Percentiles rank a stretch among this genome's conserved stretches.
Evolutionary conservation across 2,329 filamentous ascomycete species (phyloP).

Genomic region (Myriangium duriaei): DNA sequence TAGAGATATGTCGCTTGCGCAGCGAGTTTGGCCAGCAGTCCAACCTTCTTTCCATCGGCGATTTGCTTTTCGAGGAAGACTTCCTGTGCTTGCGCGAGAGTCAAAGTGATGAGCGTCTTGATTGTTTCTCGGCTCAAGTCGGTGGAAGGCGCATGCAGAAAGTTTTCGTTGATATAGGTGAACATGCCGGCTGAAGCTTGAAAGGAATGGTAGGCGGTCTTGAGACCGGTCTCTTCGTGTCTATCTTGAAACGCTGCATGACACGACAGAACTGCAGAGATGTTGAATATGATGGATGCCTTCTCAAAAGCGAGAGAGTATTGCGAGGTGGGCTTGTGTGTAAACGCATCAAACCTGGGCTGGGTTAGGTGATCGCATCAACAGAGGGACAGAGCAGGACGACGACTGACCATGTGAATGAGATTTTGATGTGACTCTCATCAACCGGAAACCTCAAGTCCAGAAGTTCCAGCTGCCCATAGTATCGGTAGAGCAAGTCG

Average conservation of each 20-base stretch:
- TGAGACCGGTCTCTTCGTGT: conserved; percentile 81
- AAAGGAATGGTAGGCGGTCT: conserved; percentile 95
- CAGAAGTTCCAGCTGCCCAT: conserved; percentile 88
- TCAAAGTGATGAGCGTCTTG: conserved; percentile 84
- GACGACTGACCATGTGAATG: conserved; percentile 89
- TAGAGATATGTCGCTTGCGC: conserved; percentile 86
- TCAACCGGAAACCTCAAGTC: conserved; percentile 94
- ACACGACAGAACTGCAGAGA: conserved; percentile 89
- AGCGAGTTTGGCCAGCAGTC: conserved; percentile 80
- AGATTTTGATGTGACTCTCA: conserved; percentile 98
- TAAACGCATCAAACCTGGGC: conserved; percentile 96
- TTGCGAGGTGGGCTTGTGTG: conserved; percentile 91
- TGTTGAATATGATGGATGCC: conserved; percentile 98
- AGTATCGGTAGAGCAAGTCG: conserved; percentile 92
- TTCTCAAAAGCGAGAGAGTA: conserved; percentile 97
- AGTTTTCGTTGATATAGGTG: conserved; percentile 99
- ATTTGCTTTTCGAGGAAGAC: conserved; percentile 96
- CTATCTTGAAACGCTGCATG: conserved; percentile 89
- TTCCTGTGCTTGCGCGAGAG: conserved; percentile 91
- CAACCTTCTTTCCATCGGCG: conserved; percentile 82
- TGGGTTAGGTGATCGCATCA: background rate
- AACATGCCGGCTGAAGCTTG: conserved; percentile 99
- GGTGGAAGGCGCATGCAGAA: conserved; percentile 90
- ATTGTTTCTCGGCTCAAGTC: conserved; percentile 92
- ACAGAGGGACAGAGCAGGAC: background rate